Conservation (phyloP, 2,329 filamentous ascomycete species). For the Neoascochyta sp. region DNA sequence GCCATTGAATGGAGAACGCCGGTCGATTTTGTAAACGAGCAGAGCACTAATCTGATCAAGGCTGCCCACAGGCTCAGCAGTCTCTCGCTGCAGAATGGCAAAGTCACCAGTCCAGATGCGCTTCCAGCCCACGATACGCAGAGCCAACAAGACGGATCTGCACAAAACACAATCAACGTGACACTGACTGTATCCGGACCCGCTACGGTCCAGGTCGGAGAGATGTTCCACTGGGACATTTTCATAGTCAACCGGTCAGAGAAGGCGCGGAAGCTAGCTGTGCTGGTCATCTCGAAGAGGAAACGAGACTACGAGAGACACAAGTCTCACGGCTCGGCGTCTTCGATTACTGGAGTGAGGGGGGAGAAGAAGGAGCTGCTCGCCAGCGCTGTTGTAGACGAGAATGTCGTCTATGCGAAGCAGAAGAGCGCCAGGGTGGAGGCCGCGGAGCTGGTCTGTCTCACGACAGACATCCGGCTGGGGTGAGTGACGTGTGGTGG, state of each 20-base stretch:
- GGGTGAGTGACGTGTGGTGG: slow-evolving; percentile 50
- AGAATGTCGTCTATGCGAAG: slow-evolving; percentile 67
- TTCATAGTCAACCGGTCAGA: slow-evolving; percentile 71
- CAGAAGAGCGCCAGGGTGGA: slow-evolving; percentile 64
- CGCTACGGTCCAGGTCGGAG: slow-evolving; percentile 56
- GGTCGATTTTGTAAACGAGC: slow-evolving; percentile 60
- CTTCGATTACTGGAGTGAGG: slow-evolving; percentile 37
- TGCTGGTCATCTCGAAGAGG: slow-evolving; percentile 64
- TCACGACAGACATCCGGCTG: slow-evolving; percentile 70
- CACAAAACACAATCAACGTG: slow-evolving; percentile 58
- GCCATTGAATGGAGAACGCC: slow-evolving; percentile 65
- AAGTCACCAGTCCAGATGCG: slow-evolving; percentile 25
- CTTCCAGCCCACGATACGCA: slow-evolving; percentile 23
- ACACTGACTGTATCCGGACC: slow-evolving; percentile 72
- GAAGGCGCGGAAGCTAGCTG: slow-evolving; percentile 63
- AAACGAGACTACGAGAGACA: slow-evolving; percentile 49
- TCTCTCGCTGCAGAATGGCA: slow-evolving; percentile 17
- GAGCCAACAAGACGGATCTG: slow-evolving; percentile 14
- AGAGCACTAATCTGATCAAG: slow-evolving; percentile 41
- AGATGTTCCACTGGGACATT: slow-evolving; percentile 68
- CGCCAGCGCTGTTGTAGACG: slow-evolving; percentile 67
- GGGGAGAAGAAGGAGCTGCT: slow-evolving; percentile 38
- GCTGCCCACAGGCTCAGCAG: slow-evolving; percentile 30
- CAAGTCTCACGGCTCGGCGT: slow-evolving; percentile 41
- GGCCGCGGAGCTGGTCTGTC: slow-evolving; percentile 65